Base-by-base conservation (phyloP, 208 protist species). In the Blechomonas ayalai region DNA sequence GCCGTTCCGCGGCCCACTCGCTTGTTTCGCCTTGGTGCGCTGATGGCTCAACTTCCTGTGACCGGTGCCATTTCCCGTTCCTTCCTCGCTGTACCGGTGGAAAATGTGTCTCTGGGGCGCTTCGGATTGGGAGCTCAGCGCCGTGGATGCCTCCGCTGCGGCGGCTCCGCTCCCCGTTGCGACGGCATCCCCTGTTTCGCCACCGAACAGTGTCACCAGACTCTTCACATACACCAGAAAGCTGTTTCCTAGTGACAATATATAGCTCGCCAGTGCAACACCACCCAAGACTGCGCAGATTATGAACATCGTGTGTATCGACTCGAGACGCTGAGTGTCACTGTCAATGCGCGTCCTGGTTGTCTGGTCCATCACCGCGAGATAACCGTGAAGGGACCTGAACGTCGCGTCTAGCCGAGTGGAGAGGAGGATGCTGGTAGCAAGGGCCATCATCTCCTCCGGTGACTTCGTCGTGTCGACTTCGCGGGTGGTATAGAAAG, bases 401-500 rank as follows among this genome's bases (percentile, higher is more conserved):
- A 56, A 7, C 6, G 48, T 23, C 20, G n/a, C 25, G 27, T 54
- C 48, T 4, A 31, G 22, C 18, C 56, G 56, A 40, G 44, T 20
- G 19, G 32, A 44, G 38, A 63, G 20, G 20, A 63, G 8, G 23
- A 48, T 56, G 47, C 39, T 25, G 19, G 13, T 20, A 27, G 56
- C 45, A 16, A 63, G 39, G 16, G 13, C n/a, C 4, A 55, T 27
- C 45, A 35, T 15, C 2, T 36, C 47, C 45, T 32, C 56, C 7
- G 12, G 8, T 6, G 48, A 29, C 28, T 50, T 27, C 25, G 5
- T 5, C 12, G 49, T 8, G 31, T 63, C 56, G 2, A 18, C 16
- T 25, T 5, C 48, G 10, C 18, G 23, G 22, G 56, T 63, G 39
- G 13, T 33, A 48, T 63, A 63, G 48, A 61, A 61, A 5, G 10